Evolutionary conservation across 106 monocot genomes (phyloP).

Genomic region (Allium fistulosum): DNA sequence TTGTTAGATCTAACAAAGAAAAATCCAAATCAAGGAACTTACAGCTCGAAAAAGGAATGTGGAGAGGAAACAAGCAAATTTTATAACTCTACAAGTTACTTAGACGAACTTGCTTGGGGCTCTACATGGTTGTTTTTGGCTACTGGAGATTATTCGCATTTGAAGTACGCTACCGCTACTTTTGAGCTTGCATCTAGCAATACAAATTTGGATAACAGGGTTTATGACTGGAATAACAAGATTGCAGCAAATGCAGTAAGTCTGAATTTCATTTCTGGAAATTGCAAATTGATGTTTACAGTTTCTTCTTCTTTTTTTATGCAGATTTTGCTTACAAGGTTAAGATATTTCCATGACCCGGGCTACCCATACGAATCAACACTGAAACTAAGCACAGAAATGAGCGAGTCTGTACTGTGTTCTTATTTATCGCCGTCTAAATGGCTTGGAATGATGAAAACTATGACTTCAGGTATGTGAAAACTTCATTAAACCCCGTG

Average conservation of each 20-base stretch:
- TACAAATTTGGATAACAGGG: neutral
- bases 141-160: constrained; percentile 22
- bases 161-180: constrained; percentile 13
- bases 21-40: constrained; percentile 5
- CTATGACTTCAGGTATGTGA: constrained; percentile 9
- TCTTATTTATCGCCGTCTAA: constrained; percentile 18
- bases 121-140: constrained; percentile 34
- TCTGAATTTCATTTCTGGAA: neutral
- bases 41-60: constrained; percentile 14
- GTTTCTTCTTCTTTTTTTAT: neutral
- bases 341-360: constrained; percentile 31
- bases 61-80: constrained; percentile 12
- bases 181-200: constrained; percentile 12
- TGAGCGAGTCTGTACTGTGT: constrained; percentile 13
- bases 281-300: no score
- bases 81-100: constrained; percentile 27
- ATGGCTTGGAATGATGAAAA: constrained; percentile 3
- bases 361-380: constrained; percentile 26
- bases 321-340: constrained; percentile 26
- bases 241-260: constrained; percentile 30
- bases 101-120: constrained; percentile 34
- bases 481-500: neutral
- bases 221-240: constrained; percentile 45
- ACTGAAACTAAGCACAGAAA: constrained; percentile 12
- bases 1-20: constrained; percentile 9